phyloP scores from a whole-genome alignment of 176 grass and related monocot genomes.

The Eragrostis nindensis region DNA sequence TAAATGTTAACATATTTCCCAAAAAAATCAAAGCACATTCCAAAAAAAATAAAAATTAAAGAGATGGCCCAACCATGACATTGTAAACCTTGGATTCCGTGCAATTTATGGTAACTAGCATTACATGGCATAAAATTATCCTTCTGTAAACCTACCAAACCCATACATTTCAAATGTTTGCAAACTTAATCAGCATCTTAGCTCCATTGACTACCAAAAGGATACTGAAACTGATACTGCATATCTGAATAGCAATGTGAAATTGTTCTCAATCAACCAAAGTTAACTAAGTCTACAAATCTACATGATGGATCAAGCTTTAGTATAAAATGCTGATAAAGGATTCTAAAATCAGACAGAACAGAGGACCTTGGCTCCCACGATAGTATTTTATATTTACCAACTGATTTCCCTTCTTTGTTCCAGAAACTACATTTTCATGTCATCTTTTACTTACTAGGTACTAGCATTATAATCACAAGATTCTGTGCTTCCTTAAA shows the following conservation, averaged over 20 bases:
- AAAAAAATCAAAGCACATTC: too few relatives aligned
- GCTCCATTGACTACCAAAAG: too few relatives aligned
- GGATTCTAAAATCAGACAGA: background rate
- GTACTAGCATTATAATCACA: background rate
- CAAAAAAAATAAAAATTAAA: too few relatives aligned
- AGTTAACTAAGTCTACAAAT: background rate
- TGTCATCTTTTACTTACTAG: background rate
- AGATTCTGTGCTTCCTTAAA: background rate
- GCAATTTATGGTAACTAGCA: too few relatives aligned
- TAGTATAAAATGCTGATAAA: background rate
- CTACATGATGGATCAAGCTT: background rate
- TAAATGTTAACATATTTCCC: background rate
- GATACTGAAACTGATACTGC: background rate
- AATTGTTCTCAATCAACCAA: background rate
- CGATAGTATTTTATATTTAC: background rate
- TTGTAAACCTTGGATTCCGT: too few relatives aligned
- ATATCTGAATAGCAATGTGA: background rate
- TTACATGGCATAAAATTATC: too few relatives aligned
- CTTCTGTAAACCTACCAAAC: too few relatives aligned
- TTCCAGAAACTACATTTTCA: background rate
- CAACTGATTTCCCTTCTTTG: background rate
- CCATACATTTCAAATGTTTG: too few relatives aligned
- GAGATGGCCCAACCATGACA: too few relatives aligned
- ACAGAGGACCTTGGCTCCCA: background rate
- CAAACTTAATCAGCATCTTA: too few relatives aligned